Base-by-base conservation (phyloP, 2,329 filamentous ascomycete species). In the Aspergillus unguis region DNA sequence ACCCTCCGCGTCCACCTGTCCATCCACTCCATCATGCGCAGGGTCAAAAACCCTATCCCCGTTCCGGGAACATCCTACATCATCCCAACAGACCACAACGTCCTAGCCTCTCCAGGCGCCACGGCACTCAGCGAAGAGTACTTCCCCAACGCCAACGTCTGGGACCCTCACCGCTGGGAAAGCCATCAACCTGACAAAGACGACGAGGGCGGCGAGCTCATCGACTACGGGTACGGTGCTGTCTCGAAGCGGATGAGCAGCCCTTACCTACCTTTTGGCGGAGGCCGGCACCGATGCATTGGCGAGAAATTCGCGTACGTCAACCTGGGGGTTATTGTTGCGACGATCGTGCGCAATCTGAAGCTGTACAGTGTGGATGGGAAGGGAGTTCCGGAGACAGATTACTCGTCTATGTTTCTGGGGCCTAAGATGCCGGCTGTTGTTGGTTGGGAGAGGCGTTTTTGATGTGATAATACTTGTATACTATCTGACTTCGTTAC, bases 101-200 rank as follows among this genome's bases (percentile, higher is more conserved):
- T 96, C 38, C 84, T 96, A 59, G 85, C 92, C 31, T 88, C 92
- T 0, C 90, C 91, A 1, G 90, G 88, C 55, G 87, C 92, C 57
- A 75, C 71, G 2, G 70, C 74, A 1, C 74, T 80, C 33, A 80
- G 79, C 55, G 75, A 82, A 2, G 77, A 81, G 44, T 76, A 85
- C 69, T 90, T 90, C 68, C 75, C 80, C 2, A 77, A 85, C 58
- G 74, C 84, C 1, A 65, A 75, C 40, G 61, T 65, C 5, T 87
- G 85, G 82, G 80, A 87, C 59, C 83, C 85, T 3, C 80, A 83
- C 65, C 78, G 76, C 37, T 87, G 74, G 85, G 81, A 84, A 58
- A 73, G 62, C n/a, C 47, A 60, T 7, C 41, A 37, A 48, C 47
- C 62, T 40, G 62, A 66, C 11, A 55, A 55, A 17, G 71, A 73